Base-by-base conservation (phyloP, 1,284 basidiomycete genomes). In the Ceratobasidium sp. region DNA sequence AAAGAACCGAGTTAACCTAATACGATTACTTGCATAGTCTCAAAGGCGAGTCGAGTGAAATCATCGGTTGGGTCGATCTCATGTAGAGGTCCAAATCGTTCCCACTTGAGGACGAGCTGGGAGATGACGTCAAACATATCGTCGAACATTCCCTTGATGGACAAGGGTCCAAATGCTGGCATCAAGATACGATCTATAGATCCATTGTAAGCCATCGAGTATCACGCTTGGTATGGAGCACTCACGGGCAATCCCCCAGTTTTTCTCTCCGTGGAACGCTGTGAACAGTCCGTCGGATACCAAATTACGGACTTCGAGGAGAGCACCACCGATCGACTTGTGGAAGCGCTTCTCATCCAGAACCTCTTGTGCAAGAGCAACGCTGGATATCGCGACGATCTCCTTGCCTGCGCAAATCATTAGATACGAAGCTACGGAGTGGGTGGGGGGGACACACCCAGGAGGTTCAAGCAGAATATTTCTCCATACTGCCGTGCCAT, bases 41-140 rank as follows among this genome's bases (percentile, higher is more conserved):
- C 86, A 51, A 87, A 82, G 0, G 86, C 84, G n/a, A 86, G 81
- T 49, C 84, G 82, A 24, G 86, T 87, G 76, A 85, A 86, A 78
- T 87, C 86, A 54, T 85, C 84, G 0, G 84, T 81, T 0, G 84
- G 83, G 73, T 86, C 84, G 68, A 87, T 84, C 39, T 80, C 74
- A 74, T 82, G 78, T 29, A 54, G 27, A 13, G 82, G 80, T 3
- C 85, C 86, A 76, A 86, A 86, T 65, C 85, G 77, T 76, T 85
- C 83, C 84, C 85, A 86, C 77, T 86, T 86, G 14, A 82, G 78
- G 16, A 86, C 76, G 73, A 88, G 82, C 77, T 88, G 86, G 37
- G 81, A 80, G 24, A 82, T 81, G 61, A 87, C 84, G 75, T 87
- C 87, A 31, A 83, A 79, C 86, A 87, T 86, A 76, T 84, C 39